A percentile compares a stretch with the other conserved stretches of the same genome.
Evolutionary conservation across 2,329 filamentous ascomycete genomes (phyloP).

Genomic region (Penicillium expansum): DNA sequence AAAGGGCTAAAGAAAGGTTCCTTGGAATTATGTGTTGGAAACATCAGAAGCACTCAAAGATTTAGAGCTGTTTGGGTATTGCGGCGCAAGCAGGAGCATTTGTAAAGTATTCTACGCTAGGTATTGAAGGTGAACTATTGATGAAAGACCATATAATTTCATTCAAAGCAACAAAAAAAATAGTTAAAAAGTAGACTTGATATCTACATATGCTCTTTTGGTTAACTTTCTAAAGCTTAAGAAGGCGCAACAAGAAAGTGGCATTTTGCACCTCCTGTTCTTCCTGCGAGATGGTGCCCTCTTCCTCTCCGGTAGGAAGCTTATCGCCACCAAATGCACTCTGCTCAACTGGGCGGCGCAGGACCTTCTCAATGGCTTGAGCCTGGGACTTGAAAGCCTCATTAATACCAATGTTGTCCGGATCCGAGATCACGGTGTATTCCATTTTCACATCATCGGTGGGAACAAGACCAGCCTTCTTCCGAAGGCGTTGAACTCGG

Average conservation of each 20-base stretch:
- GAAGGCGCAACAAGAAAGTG: conserved; percentile 71
- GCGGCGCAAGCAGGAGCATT: neutral
- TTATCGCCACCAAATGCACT: conserved; percentile 60
- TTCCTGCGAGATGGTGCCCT: conserved; percentile 71
- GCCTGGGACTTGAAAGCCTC: conserved; percentile 68
- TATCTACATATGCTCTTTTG: conserved; percentile 9
- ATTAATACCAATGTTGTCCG: conserved; percentile 70
- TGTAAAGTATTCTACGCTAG: neutral
- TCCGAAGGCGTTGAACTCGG: conserved; percentile 85
- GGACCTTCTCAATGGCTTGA: conserved; percentile 68
- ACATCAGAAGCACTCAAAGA: neutral
- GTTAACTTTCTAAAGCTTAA: conserved; percentile 60
- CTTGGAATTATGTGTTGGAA: neutral
- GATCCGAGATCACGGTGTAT: conserved; percentile 76
- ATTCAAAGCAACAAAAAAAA: conserved; percentile 1
- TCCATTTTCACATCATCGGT: conserved; percentile 97
- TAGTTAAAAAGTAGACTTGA: conserved; percentile 2
- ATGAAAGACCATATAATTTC: conserved; percentile 2
- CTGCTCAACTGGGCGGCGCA: conserved; percentile 74
- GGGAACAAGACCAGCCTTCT: conserved; percentile 85
- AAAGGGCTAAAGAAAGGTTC: conserved; percentile 37
- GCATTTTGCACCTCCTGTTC: conserved; percentile 83
- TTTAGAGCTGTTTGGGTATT: neutral
- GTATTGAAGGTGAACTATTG: neutral
- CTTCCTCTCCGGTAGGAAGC: conserved; percentile 52